Percentiles rank a stretch among this genome's conserved stretches.
phyloP scores from a whole-genome alignment of 1,284 basidiomycete species.

The Rhodofomes roseus region DNA sequence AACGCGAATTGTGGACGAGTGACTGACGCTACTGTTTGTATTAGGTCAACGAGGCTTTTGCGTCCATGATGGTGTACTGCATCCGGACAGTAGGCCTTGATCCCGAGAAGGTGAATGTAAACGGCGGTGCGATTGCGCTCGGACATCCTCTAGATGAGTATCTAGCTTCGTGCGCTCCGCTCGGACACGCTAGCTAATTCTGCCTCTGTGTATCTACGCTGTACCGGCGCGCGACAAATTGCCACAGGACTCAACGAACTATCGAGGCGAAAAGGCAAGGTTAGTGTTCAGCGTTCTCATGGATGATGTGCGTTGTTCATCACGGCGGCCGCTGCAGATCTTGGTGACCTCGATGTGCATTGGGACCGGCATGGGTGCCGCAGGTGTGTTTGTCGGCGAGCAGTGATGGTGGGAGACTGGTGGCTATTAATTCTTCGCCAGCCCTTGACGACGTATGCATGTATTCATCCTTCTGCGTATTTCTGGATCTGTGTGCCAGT shows the following conservation, averaged over 20 bases:
- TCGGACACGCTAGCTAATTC: constrained; percentile 14
- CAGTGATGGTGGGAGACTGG: constrained; percentile 1
- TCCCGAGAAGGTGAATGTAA: constrained; percentile 77
- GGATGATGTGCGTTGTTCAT: constrained; percentile 1
- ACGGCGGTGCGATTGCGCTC: constrained; percentile 87
- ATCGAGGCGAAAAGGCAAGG: constrained; percentile 73
- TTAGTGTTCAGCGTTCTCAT: constrained; percentile 27
- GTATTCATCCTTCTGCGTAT: not conserved
- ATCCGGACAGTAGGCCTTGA: constrained; percentile 72
- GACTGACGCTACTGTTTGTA: not conserved
- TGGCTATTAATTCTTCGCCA: not conserved
- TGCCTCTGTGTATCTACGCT: constrained; percentile 45
- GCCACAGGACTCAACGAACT: constrained; percentile 87
- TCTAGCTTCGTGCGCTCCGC: constrained; percentile 11
- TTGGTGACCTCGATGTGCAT: constrained; percentile 86
- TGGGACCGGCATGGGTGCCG: constrained; percentile 88
- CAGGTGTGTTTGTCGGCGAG: constrained; percentile 30
- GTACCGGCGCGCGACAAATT: constrained; percentile 85
- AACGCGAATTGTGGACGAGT: not conserved
- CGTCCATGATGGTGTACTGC: constrained; percentile 84
- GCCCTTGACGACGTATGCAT: not conserved
- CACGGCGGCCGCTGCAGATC: constrained; percentile 38
- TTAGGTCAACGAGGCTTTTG: constrained; percentile 91
- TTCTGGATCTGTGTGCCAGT: not conserved
- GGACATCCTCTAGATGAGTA: constrained; percentile 84